Percentiles rank a stretch among this genome's conserved stretches.
Evolutionary conservation across 73 alveolate species (phyloP).

Genomic region (Blepharisma stoltei): DNA sequence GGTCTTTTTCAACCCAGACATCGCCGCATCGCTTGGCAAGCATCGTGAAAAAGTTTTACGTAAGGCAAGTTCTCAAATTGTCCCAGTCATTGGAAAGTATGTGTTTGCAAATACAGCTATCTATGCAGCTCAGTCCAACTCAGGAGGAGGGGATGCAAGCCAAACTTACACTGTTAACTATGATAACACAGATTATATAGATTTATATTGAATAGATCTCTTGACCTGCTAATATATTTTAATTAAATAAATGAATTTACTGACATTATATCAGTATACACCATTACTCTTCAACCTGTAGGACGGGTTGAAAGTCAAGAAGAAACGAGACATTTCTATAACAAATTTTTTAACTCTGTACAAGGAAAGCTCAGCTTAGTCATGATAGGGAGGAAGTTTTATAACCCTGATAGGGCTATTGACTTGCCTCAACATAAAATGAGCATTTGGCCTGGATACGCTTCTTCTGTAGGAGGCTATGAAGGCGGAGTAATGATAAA

Average conservation of each 20-base stretch:
- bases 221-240: no score
- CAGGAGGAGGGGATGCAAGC: not conserved
- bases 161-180: not conserved
- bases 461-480: constrained; percentile 33
- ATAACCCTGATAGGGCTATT: constrained; percentile 42
- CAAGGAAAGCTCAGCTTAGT: constrained; percentile 40
- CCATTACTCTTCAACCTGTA: not conserved
- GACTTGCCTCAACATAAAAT: constrained; percentile 37
- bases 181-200: constrained; percentile 6
- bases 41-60: not conserved
- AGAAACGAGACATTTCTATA: constrained; percentile 36
- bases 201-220: no score
- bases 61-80: not conserved
- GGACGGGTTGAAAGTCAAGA: constrained; percentile 23
- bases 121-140: not conserved
- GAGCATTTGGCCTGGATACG: constrained; percentile 63
- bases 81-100: not conserved
- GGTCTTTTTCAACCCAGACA: not conserved
- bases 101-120: not conserved
- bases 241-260: no score
- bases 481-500: constrained; percentile 55
- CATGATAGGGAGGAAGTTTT: constrained; percentile 51
- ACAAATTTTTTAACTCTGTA: constrained; percentile 52
- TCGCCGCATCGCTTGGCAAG: not conserved
- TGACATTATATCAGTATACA: no score